phyloP scores from a whole-genome alignment of 495 filamentous ascomycete species.

The Symbiotaphrina buchneri region DNA sequence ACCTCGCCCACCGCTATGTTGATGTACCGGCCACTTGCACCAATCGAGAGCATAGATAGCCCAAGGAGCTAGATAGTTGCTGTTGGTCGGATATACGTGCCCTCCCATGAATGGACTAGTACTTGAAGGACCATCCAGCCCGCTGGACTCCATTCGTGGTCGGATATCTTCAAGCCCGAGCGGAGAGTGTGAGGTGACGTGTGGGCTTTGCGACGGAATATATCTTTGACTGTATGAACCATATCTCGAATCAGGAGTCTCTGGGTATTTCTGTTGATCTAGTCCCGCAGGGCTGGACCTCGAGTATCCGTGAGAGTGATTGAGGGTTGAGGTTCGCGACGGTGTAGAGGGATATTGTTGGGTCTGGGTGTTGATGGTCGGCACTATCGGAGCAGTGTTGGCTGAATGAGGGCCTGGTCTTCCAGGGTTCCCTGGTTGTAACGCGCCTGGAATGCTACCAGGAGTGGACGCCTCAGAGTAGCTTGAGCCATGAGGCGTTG shows the following conservation, averaged over 20 bases:
- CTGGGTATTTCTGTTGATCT: slow-evolving; percentile 44
- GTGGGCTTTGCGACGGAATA: slow-evolving; percentile 35
- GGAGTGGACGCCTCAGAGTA: slow-evolving; percentile 19
- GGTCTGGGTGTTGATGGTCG: slow-evolving; percentile 36
- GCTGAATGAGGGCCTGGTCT: slow-evolving; percentile 42
- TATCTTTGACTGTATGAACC: slow-evolving; percentile 26
- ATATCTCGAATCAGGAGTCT: slow-evolving; percentile 38
- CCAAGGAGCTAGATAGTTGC: slow-evolving; percentile 91
- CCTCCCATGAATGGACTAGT: slow-evolving; percentile 24
- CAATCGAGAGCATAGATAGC: slow-evolving; percentile 92
- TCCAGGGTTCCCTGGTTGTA: slow-evolving; percentile 40
- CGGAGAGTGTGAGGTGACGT: slow-evolving; percentile 59
- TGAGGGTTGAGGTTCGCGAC: slow-evolving; percentile 39
- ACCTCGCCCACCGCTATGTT: slow-evolving; percentile 28
- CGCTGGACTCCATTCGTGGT: slow-evolving; percentile 48
- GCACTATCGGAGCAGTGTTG: slow-evolving; percentile 48
- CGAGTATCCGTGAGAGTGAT: slow-evolving; percentile 50
- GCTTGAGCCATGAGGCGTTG: slow-evolving; percentile 32
- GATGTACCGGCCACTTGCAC: slow-evolving; percentile 91
- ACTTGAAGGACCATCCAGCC: slow-evolving; percentile 38
- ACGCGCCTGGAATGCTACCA: slow-evolving; percentile 36
- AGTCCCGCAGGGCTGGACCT: slow-evolving; percentile 69
- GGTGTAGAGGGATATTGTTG: slow-evolving; percentile 41
- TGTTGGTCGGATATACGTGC: slow-evolving; percentile 33
- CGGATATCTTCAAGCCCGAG: slow-evolving; percentile 81